phyloP scores from a whole-genome alignment of 179 eudicot genomes.

The Pouteria campechiana region DNA sequence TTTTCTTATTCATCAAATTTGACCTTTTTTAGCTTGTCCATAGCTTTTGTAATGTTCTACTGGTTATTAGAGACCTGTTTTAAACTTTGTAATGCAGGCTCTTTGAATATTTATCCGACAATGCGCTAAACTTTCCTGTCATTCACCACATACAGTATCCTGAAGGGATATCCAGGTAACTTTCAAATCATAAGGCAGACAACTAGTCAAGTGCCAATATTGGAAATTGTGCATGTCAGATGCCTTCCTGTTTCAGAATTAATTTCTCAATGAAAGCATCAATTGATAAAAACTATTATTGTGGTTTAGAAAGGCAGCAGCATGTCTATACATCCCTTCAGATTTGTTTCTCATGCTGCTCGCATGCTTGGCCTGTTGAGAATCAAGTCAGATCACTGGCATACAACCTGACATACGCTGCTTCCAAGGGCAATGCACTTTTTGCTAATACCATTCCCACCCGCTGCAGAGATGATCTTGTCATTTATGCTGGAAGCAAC shows the following conservation, averaged over 20 bases:
- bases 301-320: not conserved
- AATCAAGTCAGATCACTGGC: too few species aligned
- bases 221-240: too few species aligned
- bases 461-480: constrained; percentile 88
- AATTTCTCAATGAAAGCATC: too few species aligned
- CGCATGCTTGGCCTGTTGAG: too few species aligned
- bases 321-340: not conserved
- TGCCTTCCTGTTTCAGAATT: too few species aligned
- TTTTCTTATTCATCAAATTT: not conserved
- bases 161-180: constrained; percentile 63
- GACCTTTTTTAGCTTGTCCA: not conserved
- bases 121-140: constrained; percentile 65
- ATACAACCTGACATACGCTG: too few species aligned
- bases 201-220: too few species aligned
- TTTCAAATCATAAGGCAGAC: too few species aligned
- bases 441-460: too few species aligned
- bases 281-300: too few species aligned
- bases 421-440: too few species aligned
- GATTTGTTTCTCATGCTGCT: too few species aligned
- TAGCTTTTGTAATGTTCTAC: not conserved
- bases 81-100: constrained; percentile 46
- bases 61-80: not conserved
- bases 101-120: constrained; percentile 77
- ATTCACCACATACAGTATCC: constrained; percentile 90
- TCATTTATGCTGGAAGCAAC: constrained; percentile 83